Conservation (phyloP, 768 basidiomycete species). For the Sistotremastrum niveocremeum region DNA sequence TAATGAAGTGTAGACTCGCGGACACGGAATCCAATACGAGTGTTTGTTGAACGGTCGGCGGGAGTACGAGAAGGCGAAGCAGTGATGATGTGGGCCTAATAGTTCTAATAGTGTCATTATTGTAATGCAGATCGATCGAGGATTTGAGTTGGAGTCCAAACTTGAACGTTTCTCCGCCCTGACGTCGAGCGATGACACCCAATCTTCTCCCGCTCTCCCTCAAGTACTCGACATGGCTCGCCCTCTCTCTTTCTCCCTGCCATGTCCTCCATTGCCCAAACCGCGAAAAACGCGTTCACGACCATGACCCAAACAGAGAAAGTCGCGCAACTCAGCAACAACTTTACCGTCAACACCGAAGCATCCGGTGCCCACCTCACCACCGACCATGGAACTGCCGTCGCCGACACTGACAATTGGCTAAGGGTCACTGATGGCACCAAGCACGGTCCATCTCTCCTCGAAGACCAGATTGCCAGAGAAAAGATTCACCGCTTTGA, state of each 20-base stretch:
- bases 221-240: too few relatives aligned
- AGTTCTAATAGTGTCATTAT: conserved; percentile 12
- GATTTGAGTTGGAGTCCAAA: neutral
- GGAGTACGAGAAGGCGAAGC: conserved; percentile 61
- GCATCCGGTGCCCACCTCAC: conserved; percentile 22
- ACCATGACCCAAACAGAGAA: too few relatives aligned
- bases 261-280: too few relatives aligned
- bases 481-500: conserved; percentile 74
- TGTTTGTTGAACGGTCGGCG: conserved; percentile 55
- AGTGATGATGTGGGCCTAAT: conserved; percentile 42
- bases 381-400: conserved; percentile 46
- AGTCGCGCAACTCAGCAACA: too few relatives aligned
- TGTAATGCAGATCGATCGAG: neutral
- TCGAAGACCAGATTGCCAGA: conserved; percentile 67
- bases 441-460: conserved; percentile 50
- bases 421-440: conserved; percentile 34
- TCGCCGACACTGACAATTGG: conserved; percentile 58
- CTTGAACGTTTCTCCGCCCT: neutral
- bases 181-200: neutral
- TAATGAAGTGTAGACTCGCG: conserved; percentile 38
- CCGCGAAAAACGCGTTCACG: too few relatives aligned
- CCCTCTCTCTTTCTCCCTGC: too few relatives aligned
- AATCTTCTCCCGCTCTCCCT: too few relatives aligned
- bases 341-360: too few relatives aligned
- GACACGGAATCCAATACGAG: conserved; percentile 42